phyloP scores from a whole-genome alignment of 345 rosid genomes.

The Populus tremula region DNA sequence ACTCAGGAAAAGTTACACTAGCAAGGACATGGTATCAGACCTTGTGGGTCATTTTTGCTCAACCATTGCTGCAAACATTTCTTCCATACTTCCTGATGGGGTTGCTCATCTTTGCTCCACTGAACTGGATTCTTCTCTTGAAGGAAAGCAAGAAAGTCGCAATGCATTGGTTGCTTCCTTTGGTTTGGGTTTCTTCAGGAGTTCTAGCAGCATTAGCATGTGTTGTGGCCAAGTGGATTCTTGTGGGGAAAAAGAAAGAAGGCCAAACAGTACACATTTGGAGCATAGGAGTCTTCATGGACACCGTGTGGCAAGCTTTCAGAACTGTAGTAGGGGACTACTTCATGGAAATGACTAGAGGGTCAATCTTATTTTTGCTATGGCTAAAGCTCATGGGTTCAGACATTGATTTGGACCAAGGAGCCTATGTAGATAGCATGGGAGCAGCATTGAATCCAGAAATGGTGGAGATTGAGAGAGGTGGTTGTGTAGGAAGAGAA shows the following conservation, averaged over 20 bases:
- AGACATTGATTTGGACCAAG: slow-evolving; percentile 38
- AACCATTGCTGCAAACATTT: slow-evolving; percentile 54
- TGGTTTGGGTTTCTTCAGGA: slow-evolving; percentile 54
- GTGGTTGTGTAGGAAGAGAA: slow-evolving; percentile 49
- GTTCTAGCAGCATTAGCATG: slow-evolving; percentile 39
- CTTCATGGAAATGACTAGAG: slow-evolving; percentile 54
- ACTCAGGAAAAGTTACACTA: slow-evolving; percentile 33
- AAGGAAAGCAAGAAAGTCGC: slow-evolving; percentile 28
- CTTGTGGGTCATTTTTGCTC: slow-evolving; percentile 46
- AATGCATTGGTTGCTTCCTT: slow-evolving; percentile 46
- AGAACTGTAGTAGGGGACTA: slow-evolving; percentile 53
- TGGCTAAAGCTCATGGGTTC: slow-evolving; percentile 67
- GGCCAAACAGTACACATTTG: slow-evolving; percentile 44
- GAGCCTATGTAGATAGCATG: slow-evolving; percentile 51
- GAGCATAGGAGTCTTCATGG: slow-evolving; percentile 51
- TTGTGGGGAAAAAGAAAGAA: slow-evolving; percentile 59
- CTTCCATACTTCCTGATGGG: slow-evolving; percentile 53
- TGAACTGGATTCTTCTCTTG: slow-evolving; percentile 30
- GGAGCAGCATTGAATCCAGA: slow-evolving; percentile 62
- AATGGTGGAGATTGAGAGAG: slow-evolving; percentile 59
- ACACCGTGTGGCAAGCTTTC: slow-evolving; percentile 63
- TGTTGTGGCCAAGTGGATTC: slow-evolving; percentile 48
- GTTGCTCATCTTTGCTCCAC: slow-evolving; percentile 36
- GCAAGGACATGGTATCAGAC: slow-evolving; percentile 52
- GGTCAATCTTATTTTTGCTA: slow-evolving; percentile 38